Evolutionary conservation across 768 basidiomycete species (phyloP).

Genomic region (Daedaleopsis nitida): DNA sequence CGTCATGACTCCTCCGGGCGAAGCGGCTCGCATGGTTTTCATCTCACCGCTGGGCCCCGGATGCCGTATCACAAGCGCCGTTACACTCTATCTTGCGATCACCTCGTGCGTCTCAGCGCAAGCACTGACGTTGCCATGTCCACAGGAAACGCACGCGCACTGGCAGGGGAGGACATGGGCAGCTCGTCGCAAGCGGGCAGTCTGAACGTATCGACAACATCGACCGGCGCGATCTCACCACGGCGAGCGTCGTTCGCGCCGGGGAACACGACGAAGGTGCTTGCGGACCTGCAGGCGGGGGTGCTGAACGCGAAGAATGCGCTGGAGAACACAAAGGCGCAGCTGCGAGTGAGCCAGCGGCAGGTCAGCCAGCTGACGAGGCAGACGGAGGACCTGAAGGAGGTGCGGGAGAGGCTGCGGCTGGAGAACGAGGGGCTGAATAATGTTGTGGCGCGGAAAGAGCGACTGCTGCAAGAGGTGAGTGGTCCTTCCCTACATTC

Average conservation of each 20-base stretch:
- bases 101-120: background rate
- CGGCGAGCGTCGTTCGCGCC: conserved; percentile 66
- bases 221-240: conserved; percentile 49
- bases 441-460: conserved; percentile 86
- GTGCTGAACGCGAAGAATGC: conserved; percentile 78
- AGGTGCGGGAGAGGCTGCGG: conserved; percentile 77
- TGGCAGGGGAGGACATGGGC: conserved; percentile 74
- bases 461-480: conserved; percentile 84
- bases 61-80: conserved; percentile 4
- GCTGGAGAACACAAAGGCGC: conserved; percentile 83
- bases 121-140: conserved; percentile 9
- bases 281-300: conserved; percentile 85
- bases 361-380: conserved; percentile 83
- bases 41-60: conserved; percentile 20
- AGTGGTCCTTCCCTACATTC: conserved; percentile 16
- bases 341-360: conserved; percentile 78
- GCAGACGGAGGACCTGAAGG: conserved; percentile 87
- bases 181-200: conserved; percentile 27
- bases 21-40: background rate
- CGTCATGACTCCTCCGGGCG: no score
- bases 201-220: conserved; percentile 33
- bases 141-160: conserved; percentile 79
- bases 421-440: conserved; percentile 88
- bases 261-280: conserved; percentile 83
- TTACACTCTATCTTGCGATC: conserved; percentile 13